Evolutionary conservation across 208 protist genomes (phyloP).

Genomic region (Leishmania martiniquensis): DNA sequence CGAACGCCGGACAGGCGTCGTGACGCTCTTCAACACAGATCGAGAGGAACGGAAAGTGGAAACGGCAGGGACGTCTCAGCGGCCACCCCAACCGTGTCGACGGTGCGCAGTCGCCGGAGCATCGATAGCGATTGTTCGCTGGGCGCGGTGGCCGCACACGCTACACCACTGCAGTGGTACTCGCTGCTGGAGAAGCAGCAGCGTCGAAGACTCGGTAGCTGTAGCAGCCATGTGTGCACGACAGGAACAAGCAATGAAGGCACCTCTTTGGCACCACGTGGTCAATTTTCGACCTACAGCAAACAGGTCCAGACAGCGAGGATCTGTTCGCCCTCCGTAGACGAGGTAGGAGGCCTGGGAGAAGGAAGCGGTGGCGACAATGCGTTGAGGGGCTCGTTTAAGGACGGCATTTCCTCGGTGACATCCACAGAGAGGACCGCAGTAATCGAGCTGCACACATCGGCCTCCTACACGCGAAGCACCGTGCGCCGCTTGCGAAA

Average conservation of each 20-base stretch:
- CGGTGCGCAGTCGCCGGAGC: constrained; percentile 15
- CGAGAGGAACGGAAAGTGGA: neutral
- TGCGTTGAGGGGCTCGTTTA: constrained; percentile 4
- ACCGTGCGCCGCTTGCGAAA: constrained; percentile 42
- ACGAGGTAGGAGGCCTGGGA: constrained; percentile 5
- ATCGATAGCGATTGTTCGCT: constrained; percentile 18
- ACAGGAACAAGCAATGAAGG: neutral
- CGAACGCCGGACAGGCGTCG: neutral
- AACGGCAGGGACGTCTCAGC: neutral
- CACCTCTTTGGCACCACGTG: neutral
- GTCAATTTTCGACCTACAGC: constrained; percentile 18
- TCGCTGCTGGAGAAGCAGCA: neutral
- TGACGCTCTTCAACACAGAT: neutral
- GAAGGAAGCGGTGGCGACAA: neutral
- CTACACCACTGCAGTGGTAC: neutral
- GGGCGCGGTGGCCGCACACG: neutral
- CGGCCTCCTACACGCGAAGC: constrained; percentile 27
- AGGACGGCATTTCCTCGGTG: constrained; percentile 3
- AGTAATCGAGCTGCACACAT: constrained; percentile 56
- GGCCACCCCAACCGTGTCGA: constrained; percentile 15
- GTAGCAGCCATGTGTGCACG: neutral
- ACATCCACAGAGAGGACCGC: constrained; percentile 27
- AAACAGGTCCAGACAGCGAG: constrained; percentile 38
- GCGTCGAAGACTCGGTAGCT: neutral
- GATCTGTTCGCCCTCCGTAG: constrained; percentile 10